A percentile compares a stretch with the other conserved stretches of the same genome.
Conservation (phyloP, 129 eudicot genomes). For the Apium graveolens region DNA sequence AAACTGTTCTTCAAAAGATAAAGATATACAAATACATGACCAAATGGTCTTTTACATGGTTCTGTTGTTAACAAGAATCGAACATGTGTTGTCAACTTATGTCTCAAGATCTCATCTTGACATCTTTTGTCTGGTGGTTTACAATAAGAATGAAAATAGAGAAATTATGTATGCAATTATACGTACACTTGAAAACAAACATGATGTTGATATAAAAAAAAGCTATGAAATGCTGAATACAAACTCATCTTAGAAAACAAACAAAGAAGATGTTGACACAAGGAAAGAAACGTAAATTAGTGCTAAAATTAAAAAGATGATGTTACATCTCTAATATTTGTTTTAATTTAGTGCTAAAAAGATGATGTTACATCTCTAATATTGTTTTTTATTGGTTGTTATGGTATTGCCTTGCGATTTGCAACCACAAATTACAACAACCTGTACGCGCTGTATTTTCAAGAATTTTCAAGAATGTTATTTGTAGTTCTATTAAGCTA, state of each 20-base stretch:
- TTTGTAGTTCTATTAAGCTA: too few relatives aligned
- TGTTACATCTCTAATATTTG: background rate
- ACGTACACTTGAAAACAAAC: background rate
- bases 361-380: background rate
- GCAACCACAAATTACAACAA: too few relatives aligned
- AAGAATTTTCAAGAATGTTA: too few relatives aligned
- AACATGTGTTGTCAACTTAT: background rate
- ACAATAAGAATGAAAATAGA: too few relatives aligned
- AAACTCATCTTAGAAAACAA: background rate
- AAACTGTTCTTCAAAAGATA: background rate
- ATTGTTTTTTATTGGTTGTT: background rate
- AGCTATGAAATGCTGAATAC: background rate
- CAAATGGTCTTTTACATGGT: background rate
- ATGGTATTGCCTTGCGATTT: too few relatives aligned
- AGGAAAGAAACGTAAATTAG: too few relatives aligned
- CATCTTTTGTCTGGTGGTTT: too few relatives aligned
- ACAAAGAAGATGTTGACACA: background rate
- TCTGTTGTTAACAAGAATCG: background rate
- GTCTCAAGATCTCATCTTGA: too few relatives aligned
- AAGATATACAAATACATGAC: constrained; percentile 7
- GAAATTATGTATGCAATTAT: background rate
- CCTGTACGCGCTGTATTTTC: too few relatives aligned
- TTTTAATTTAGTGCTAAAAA: too few relatives aligned
- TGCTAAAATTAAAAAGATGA: too few relatives aligned
- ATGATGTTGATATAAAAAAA: background rate